These are phyloP conservation scores for Trichoderma sp. DNA, from an alignment of 2,329 filamentous ascomycete species.

Conservation along the genomic window DNA sequence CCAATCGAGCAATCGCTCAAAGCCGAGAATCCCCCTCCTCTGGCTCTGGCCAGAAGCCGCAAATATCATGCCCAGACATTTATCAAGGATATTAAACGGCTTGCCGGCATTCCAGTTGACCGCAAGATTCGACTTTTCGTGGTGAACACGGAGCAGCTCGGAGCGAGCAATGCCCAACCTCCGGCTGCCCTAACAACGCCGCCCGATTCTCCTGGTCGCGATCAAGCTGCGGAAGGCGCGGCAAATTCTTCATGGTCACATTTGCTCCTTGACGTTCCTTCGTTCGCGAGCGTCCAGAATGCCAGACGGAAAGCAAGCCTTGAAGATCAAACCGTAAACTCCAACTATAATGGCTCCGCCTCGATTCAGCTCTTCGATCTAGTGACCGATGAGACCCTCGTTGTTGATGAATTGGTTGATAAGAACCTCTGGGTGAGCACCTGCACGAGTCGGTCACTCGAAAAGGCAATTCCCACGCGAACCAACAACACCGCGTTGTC, in stretches of 20 bases:
- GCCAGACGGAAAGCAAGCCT: constrained; percentile 29
- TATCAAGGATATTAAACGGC: constrained; percentile 69
- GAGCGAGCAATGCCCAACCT: constrained; percentile 37
- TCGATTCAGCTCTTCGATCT: constrained; percentile 68
- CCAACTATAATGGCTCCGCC: constrained; percentile 75
- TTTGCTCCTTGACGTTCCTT: constrained; percentile 50
- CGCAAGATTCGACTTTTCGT: constrained; percentile 80
- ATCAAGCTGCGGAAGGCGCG: constrained; percentile 28
- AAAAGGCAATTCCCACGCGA: constrained; percentile 40
- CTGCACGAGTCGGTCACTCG: constrained; percentile 39
- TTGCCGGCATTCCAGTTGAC: constrained; percentile 64
- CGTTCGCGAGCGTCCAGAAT: constrained; percentile 50
- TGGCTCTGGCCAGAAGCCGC: constrained; percentile 69
- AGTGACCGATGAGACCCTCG: constrained; percentile 70
- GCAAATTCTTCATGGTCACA: constrained; percentile 41
- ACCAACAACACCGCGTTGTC: constrained; percentile 30
- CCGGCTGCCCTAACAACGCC: constrained; percentile 41
- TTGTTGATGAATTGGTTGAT: constrained; percentile 78
- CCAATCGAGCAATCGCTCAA: constrained; percentile 60
- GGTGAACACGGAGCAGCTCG: constrained; percentile 50
- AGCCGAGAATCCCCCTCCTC: constrained; percentile 61
- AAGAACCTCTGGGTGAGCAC: constrained; percentile 59
- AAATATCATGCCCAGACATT: constrained; percentile 73
- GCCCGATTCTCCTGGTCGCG: constrained; percentile 42
- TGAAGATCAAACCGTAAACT: constrained; percentile 68